Evolutionary conservation across 129 eudicot genomes (phyloP), one percentile per base, ranked within the genome.

Genomic region (Chrysanthemum makinoi): DNA sequence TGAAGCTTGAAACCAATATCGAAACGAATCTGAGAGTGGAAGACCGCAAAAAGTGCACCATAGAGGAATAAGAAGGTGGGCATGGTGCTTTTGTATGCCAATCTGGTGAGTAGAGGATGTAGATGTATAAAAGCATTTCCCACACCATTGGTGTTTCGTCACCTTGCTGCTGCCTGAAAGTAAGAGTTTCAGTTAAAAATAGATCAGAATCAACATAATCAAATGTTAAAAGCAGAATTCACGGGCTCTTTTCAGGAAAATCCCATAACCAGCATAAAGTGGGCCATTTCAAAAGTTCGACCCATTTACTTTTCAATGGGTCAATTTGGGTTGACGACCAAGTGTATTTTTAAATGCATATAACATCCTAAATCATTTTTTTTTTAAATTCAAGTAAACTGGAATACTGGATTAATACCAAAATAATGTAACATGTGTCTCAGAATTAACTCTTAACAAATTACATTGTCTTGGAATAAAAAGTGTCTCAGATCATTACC

Each of bases 141-240:
- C 97, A 90, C 3, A 87, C 91, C 97, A 90, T 90, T 26, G 97
- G 97, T 12, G 95, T 90, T 80, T 90, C 96, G 64, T 90, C 96
- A 59, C 95, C 92, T 74, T 90, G n/a, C n/a, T 90, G 95, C 59
- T 90, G 95, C 89, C 96, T 90, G 83, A 73, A 67, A 78, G 60
- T 16, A 65, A 39, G 2, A 20, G 24, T 5, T 8, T 61, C 11
- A 10, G 24, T 66, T 18, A n/a, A 3, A 48, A 19, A 69, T 54
- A 35, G 20, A 22, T 15, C 62, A n/a, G 68, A 44, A 52, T 16
- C 44, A 35, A 19, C 5, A 19, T 18, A 35, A 35, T 35, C 4
- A 6, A 6, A 35, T 1, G 44, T 1, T 6, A 6, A 58, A 20
- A 22, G 56, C 17, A 26, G 2, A 60, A 10, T 60, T 6, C 46